Conservation (phyloP, 305 asterid species). For the Solanum hybrid region DNA sequence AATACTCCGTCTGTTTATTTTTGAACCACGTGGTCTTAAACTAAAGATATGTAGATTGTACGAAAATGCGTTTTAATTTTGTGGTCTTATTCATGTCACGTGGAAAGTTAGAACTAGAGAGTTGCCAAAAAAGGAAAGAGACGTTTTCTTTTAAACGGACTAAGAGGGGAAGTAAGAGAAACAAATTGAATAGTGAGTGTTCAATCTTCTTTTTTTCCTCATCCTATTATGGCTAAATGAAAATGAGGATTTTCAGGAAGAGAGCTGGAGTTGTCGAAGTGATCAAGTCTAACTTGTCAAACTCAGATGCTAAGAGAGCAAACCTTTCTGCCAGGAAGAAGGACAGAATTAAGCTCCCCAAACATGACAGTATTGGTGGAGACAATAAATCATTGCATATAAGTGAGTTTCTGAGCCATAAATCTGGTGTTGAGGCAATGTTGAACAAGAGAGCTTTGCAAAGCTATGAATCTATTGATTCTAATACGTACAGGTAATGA, state of each 20-base stretch:
- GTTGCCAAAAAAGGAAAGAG: neutral
- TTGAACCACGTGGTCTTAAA: neutral
- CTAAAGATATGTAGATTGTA: neutral
- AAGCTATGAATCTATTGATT: constrained; percentile 51
- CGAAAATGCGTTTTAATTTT: neutral
- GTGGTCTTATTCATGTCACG: neutral
- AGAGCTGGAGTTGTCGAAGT: constrained; percentile 24
- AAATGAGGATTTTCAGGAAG: constrained; percentile 25
- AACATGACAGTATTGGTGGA: constrained; percentile 24
- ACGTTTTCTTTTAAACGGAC: neutral
- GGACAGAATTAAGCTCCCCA: constrained; percentile 58
- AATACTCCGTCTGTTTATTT: neutral
- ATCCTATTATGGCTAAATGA: neutral
- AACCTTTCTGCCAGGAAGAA: constrained; percentile 57
- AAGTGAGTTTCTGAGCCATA: constrained; percentile 59
- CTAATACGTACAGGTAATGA: constrained; percentile 62
- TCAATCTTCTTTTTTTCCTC: neutral
- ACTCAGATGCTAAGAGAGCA: constrained; percentile 52
- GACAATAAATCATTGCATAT: constrained; percentile 24
- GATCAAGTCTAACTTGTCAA: constrained; percentile 33
- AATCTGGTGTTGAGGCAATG: constrained; percentile 67
- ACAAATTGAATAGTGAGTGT: neutral
- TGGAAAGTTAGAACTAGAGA: neutral
- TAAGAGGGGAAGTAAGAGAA: neutral
- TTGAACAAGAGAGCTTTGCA: constrained; percentile 64